Conservation (phyloP, 75 land plant species). For the Picea sitchensis region DNA sequence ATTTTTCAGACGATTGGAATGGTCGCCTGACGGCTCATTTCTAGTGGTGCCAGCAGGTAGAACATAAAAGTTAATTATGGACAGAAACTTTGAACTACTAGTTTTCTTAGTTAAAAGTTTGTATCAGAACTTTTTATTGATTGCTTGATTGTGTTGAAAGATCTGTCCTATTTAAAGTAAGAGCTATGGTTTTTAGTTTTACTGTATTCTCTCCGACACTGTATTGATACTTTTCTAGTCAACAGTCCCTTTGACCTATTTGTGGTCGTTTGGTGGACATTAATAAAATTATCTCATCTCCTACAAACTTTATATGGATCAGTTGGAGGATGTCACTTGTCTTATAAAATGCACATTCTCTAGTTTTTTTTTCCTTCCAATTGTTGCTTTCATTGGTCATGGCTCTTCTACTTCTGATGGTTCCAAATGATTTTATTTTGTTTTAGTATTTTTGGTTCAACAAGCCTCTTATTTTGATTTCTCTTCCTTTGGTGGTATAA, state of each 20-base stretch:
- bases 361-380: not conserved
- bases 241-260: no score
- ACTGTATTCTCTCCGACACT: no score
- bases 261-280: no score
- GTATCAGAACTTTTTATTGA: not conserved
- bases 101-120: not conserved
- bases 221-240: no score
- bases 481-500: not conserved
- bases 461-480: not conserved
- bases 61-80: not conserved
- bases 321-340: no score
- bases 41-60: slow-evolving; percentile 91
- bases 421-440: not conserved
- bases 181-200: no score
- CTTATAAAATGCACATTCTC: no score
- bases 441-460: no score
- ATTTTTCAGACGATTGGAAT: slow-evolving; percentile 89
- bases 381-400: not conserved
- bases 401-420: not conserved
- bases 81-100: not conserved
- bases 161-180: not conserved
- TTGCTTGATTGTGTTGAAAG: not conserved
- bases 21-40: slow-evolving; percentile 99
- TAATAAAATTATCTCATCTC: no score
- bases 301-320: no score